phyloP scores from a whole-genome alignment of 306 rosid genomes.

The Sicyos baderoa region DNA sequence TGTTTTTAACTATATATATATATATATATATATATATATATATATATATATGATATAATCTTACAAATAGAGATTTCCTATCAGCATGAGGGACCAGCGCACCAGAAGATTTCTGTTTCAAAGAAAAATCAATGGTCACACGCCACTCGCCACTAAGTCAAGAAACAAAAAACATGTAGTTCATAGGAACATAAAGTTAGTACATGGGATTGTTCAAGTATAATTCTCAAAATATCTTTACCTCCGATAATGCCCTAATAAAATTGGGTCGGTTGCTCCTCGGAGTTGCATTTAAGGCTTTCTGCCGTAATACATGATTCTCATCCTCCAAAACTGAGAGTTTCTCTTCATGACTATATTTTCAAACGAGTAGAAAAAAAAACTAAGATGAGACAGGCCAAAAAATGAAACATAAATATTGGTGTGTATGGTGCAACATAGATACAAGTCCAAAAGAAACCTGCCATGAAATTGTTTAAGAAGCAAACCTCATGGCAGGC shows the following conservation, averaged over 20 bases:
- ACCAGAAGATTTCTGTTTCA: constrained; percentile 56
- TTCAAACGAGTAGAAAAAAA: constrained; percentile 13
- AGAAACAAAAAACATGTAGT: neutral
- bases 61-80: constrained; percentile 59
- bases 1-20: neutral
- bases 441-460: neutral
- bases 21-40: neutral
- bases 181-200: neutral
- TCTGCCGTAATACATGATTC: constrained; percentile 79
- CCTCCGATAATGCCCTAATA: constrained; percentile 62
- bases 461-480: neutral
- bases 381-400: neutral
- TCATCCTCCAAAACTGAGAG: constrained; percentile 58
- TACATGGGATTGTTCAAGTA: neutral
- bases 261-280: constrained; percentile 51
- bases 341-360: constrained; percentile 68
- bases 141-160: too few relatives aligned
- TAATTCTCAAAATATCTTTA: constrained; percentile 29
- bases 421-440: neutral
- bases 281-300: constrained; percentile 54
- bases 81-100: constrained; percentile 44
- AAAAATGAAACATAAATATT: neutral
- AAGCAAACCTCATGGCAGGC: neutral
- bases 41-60: constrained; percentile 17
- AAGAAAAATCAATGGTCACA: neutral